A percentile compares a stretch with the other conserved stretches of the same genome.
Conservation (phyloP, 371 early-diverging fungal species). For the Mucor plumbeus region DNA sequence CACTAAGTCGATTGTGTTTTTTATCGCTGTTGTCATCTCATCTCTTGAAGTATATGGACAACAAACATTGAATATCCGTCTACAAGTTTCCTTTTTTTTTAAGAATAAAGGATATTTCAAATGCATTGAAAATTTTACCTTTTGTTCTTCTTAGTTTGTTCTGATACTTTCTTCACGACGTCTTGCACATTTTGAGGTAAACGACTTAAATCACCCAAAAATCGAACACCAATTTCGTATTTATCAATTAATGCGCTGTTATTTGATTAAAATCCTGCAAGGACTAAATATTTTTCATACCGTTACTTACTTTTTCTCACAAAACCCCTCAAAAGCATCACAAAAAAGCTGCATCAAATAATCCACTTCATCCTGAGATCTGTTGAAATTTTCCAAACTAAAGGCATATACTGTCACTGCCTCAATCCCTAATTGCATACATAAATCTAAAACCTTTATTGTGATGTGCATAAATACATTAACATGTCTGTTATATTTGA, state of each 20-base stretch:
- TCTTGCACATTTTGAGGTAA: conserved; percentile 72
- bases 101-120: background rate
- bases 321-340: conserved; percentile 77
- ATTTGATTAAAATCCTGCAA: background rate
- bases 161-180: conserved; percentile 65
- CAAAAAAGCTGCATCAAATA: conserved; percentile 87
- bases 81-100: conserved; percentile 18
- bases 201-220: conserved; percentile 82
- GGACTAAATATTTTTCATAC: background rate
- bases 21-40: conserved; percentile 80
- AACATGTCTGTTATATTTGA: background rate
- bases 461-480: background rate
- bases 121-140: conserved; percentile 40
- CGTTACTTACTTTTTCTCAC: conserved; percentile 65
- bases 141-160: conserved; percentile 72
- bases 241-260: conserved; percentile 76
- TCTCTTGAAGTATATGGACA: conserved; percentile 97
- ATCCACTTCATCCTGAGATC: conserved; percentile 90
- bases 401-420: conserved; percentile 98
- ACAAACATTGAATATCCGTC: conserved; percentile 90
- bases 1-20: conserved; percentile 55
- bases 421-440: conserved; percentile 84
- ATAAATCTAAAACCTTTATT: conserved; percentile 81
- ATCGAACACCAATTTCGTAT: conserved; percentile 76
- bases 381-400: conserved; percentile 96